Evolutionary conservation across 805 yeast genomes (phyloP), one percentile per base, ranked within the genome.

Genomic region (Cyberlindnera bimundalis): DNA sequence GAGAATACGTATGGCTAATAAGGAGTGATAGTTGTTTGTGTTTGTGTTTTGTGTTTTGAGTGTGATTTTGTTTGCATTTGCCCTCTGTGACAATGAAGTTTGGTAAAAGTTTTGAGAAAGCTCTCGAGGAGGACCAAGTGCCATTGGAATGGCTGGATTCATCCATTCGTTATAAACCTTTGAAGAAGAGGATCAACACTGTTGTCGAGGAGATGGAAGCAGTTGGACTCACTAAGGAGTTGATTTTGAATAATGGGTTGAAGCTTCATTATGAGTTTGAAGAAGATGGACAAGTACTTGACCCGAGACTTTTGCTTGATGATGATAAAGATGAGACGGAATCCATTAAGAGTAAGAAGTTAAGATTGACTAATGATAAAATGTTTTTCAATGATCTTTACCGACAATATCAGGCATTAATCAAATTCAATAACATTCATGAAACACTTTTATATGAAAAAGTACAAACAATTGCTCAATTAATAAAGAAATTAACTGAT

Each of bases 71-170:
- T 7, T 21, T 21, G 24, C 13, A 28, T 4, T 18, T 15, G 24
- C 14, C 15, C n/a, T n/a, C n/a, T n/a, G n/a, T n/a, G n/a, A n/a
- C n/a, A n/a, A 84, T 84, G 91, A 84, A 84, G 70, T 84, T 84
- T 57, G 90, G 87, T 5, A 84, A 84, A 57, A 72, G 75, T 6
- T 74, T 81, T 42, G 83, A 84, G 54, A 77, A 80, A 51, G 73
- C 79, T 2, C 67, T 84, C 18, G 67, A 66, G 27, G 81, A 74
- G 40, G 82, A 79, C 35, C 70, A 73, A 3, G 67, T 83, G 13
- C 91, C 91, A 6, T 68, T 65, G 20, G 81, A 77, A 17, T 84
- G 93, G 93, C 64, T 74, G 0, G 72, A 68, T 21, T 73, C 76
- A 6, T 85, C 89, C 12, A 82, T 84, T 33, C 85, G 82, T 49